phyloP scores from a whole-genome alignment of 73 alveolate genomes.

The Paramecium sonneborni region DNA sequence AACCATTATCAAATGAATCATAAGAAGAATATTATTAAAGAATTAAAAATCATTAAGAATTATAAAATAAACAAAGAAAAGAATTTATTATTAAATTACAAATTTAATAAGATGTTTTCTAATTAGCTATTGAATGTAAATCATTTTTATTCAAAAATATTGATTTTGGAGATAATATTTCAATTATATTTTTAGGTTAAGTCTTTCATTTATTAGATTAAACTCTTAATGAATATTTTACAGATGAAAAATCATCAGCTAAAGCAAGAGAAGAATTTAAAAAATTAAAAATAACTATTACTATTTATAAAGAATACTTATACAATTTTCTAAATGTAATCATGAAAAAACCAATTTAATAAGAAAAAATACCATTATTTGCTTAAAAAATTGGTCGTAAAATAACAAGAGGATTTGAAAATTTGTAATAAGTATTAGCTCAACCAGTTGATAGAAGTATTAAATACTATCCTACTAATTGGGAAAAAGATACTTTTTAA shows the following conservation, averaged over 20 bases:
- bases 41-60: not conserved
- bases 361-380: too few relatives aligned
- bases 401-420: too few relatives aligned
- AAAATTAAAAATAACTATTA: not conserved
- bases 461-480: not conserved
- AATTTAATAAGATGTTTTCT: not conserved
- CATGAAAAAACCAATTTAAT: not conserved
- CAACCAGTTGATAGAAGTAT: not conserved
- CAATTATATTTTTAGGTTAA: not conserved
- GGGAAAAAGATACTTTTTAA: constrained; percentile 11
- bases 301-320: not conserved
- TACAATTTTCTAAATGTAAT: not conserved
- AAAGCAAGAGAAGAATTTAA: not conserved
- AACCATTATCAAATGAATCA: not conserved
- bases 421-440: not conserved
- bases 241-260: not conserved
- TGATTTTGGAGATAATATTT: not conserved
- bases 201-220: not conserved
- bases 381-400: too few relatives aligned
- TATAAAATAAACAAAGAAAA: not conserved
- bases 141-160: not conserved
- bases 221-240: not conserved
- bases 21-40: not conserved
- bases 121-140: not conserved
- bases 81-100: not conserved